phyloP scores from a whole-genome alignment of 140 eudicot species.

The Anethum foeniculum region DNA sequence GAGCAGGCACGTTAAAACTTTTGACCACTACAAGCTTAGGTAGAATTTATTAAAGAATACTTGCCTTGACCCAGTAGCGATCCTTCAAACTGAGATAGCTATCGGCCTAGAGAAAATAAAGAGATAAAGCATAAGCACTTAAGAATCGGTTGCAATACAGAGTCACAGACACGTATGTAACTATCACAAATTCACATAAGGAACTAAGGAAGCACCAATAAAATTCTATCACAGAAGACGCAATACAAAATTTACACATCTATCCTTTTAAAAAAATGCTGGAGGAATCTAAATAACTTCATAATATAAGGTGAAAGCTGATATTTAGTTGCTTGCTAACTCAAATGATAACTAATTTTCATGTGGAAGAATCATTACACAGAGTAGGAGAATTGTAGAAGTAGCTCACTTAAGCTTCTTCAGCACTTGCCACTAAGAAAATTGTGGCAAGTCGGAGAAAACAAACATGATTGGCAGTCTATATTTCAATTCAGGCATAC shows the following conservation, averaged over 20 bases:
- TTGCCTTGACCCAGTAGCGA: constrained; percentile 93
- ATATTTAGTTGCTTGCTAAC: background rate
- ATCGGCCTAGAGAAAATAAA: constrained; percentile 57
- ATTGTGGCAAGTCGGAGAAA: background rate
- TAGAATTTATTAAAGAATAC: constrained; percentile 15
- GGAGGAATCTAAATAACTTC: background rate
- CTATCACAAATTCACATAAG: background rate
- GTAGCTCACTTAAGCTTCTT: background rate
- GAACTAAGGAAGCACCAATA: background rate
- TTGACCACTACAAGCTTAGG: background rate
- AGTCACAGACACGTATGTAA: background rate
- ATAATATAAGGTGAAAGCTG: background rate
- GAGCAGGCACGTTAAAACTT: background rate
- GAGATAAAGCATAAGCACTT: background rate
- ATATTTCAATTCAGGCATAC: background rate
- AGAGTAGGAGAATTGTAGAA: background rate
- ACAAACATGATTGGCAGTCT: background rate
- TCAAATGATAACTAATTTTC: background rate
- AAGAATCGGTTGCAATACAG: background rate
- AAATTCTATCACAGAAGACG: background rate
- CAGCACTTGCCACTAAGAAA: background rate
- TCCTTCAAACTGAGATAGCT: constrained; percentile 54
- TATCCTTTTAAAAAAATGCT: background rate
- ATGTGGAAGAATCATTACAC: background rate
- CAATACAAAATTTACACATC: background rate